Evolutionary conservation across 345 rosid genomes (phyloP).

Genomic region (Eucalyptus brandiana): DNA sequence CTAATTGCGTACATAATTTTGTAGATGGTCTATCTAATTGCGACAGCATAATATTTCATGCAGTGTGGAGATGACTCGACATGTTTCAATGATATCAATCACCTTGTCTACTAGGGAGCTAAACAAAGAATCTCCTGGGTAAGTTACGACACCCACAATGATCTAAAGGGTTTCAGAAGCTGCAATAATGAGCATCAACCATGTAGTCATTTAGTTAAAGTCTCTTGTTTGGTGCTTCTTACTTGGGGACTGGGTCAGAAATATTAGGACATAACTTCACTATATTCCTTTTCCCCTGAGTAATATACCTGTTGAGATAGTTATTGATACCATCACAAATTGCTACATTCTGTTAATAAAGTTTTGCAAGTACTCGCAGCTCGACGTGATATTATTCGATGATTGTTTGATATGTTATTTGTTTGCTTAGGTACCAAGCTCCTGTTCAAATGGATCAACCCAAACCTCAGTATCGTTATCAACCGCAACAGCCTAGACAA

Average conservation of each 20-base stretch:
- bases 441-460: constrained; percentile 41
- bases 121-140: constrained; percentile 73
- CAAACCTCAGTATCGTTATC: constrained; percentile 45
- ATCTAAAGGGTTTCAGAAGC: background rate
- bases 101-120: constrained; percentile 72
- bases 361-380: background rate
- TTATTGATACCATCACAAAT: background rate
- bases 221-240: background rate
- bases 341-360: background rate
- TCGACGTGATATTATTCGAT: background rate
- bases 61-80: constrained; percentile 96
- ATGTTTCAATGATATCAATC: constrained; percentile 90
- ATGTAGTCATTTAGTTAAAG: background rate
- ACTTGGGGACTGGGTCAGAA: background rate
- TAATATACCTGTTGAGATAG: background rate
- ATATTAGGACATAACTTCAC: background rate
- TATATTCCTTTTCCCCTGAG: background rate
- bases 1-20: background rate
- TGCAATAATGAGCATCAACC: background rate
- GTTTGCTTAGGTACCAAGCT: constrained; percentile 64
- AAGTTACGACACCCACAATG: background rate
- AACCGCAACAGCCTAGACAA: constrained; percentile 46
- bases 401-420: background rate
- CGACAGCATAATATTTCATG: constrained; percentile 6
- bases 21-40: background rate